Conservation (phyloP, 768 basidiomycete genomes). For the Podaxis sp. region DNA sequence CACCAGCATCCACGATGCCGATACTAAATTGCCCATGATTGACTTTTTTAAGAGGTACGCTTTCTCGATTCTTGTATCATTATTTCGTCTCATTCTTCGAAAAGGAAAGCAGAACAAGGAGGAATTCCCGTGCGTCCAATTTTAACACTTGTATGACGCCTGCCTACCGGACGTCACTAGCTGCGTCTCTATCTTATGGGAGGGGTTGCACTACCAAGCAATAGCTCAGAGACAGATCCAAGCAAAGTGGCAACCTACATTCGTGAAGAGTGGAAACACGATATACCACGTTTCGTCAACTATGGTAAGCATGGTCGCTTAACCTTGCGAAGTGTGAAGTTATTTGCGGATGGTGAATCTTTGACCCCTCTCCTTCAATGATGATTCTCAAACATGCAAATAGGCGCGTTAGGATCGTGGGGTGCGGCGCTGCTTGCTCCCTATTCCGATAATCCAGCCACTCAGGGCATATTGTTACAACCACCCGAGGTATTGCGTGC, state of each 20-base stretch:
- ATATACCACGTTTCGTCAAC: conserved; percentile 55
- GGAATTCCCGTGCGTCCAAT: conserved; percentile 59
- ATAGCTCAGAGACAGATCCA: neutral
- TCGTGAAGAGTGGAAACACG: conserved; percentile 60
- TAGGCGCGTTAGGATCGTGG: conserved; percentile 88
- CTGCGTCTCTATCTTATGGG: conserved; percentile 18
- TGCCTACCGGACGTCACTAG: conserved; percentile 1
- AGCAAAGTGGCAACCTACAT: conserved; percentile 29
- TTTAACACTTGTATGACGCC: neutral
- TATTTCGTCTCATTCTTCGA: neutral
- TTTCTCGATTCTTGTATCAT: neutral
- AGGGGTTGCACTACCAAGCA: conserved; percentile 6
- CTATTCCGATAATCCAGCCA: conserved; percentile 77
- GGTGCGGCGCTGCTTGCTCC: conserved; percentile 75
- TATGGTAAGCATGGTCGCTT: conserved; percentile 56
- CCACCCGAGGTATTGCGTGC: conserved; percentile 49
- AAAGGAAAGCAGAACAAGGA: conserved; percentile 66
- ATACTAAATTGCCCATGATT: conserved; percentile 45
- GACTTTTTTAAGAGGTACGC: conserved; percentile 64
- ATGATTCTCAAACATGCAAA: neutral
- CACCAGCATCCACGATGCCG: conserved; percentile 87
- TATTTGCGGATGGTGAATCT: conserved; percentile 69
- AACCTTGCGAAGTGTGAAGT: conserved; percentile 65
- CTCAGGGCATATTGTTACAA: conserved; percentile 66
- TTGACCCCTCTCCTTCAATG: neutral